A percentile compares a stretch with the other conserved stretches of the same genome.
These are phyloP conservation scores for Colletotrichum sp. DNA, from an alignment of 2,329 filamentous ascomycete genomes.

Conservation along the genomic window DNA sequence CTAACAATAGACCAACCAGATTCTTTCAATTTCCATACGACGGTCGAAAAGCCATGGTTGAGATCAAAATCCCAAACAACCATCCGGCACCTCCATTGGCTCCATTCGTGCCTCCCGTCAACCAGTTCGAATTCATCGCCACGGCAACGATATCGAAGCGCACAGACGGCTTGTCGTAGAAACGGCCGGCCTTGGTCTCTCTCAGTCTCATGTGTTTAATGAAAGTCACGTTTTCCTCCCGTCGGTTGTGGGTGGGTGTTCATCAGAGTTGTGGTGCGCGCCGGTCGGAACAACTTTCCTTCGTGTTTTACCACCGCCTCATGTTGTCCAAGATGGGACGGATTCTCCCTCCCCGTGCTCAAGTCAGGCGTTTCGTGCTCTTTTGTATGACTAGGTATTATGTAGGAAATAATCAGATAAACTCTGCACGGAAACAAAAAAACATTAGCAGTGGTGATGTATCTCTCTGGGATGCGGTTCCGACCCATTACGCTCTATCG, in stretches of 20 bases:
- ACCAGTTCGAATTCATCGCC: conserved; percentile 19
- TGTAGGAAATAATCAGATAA: background rate
- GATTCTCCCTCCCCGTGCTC: background rate
- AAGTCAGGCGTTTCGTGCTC: background rate
- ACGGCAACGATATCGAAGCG: conserved; percentile 18
- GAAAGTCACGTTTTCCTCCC: background rate
- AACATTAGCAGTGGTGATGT: background rate
- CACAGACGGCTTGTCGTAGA: conserved; percentile 17
- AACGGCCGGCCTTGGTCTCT: background rate
- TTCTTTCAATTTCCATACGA: conserved; percentile 4
- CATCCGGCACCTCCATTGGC: conserved; percentile 3
- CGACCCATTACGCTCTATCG: background rate
- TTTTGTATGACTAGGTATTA: background rate
- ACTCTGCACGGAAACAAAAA: background rate
- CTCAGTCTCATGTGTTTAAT: background rate
- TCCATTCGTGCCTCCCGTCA: conserved; percentile 4
- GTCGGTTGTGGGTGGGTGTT: background rate
- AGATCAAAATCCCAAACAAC: conserved; percentile 3
- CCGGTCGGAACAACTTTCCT: background rate
- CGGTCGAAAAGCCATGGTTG: conserved; percentile 9
- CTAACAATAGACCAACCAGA: background rate
- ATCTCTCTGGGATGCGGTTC: background rate
- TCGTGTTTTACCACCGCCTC: conserved; percentile 14
- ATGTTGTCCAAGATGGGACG: background rate
- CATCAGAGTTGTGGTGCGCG: background rate